Evolutionary conservation across 2,329 filamentous ascomycete genomes (phyloP).

Genomic region (Penicillium nordicum): DNA sequence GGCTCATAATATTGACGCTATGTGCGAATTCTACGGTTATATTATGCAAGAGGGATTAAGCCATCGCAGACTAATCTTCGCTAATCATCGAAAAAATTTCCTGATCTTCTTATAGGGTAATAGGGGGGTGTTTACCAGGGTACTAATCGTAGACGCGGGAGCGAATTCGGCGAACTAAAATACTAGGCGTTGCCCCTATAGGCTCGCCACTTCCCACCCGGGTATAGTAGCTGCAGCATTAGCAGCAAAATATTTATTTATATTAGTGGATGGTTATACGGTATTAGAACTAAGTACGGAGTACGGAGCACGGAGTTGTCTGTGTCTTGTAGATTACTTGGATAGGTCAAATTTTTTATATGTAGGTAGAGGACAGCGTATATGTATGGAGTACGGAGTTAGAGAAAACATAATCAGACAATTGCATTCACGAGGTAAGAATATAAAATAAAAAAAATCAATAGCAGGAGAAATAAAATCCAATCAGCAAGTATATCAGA

Average conservation of each 20-base stretch:
- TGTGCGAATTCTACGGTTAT: neutral
- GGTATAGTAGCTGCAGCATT: constrained; percentile 10
- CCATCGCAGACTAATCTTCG: neutral
- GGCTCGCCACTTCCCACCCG: constrained; percentile 10
- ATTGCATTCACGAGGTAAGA: neutral
- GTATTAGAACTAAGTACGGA: constrained; percentile 1
- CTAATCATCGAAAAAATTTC: neutral
- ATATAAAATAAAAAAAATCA: neutral
- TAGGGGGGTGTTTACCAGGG: neutral
- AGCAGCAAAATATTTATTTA: constrained; percentile 2
- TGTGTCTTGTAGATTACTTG: constrained; percentile 6
- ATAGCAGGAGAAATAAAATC: neutral
- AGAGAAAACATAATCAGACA: neutral
- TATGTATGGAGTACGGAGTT: neutral
- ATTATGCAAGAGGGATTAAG: neutral
- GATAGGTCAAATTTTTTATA: constrained; percentile 3
- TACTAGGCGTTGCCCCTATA: constrained; percentile 6
- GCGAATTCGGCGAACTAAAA: constrained; percentile 7
- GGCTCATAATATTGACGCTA: constrained; percentile 3
- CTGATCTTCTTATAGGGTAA: neutral
- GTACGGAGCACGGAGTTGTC: neutral
- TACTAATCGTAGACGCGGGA: constrained; percentile 7
- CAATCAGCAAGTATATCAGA: constrained; percentile 4
- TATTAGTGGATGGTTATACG: constrained; percentile 8
- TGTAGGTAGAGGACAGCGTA: neutral